Evolutionary conservation across 805 yeast genomes (phyloP), one percentile per base, ranked within the genome.

Genomic region (Ogataea zsoltii): DNA sequence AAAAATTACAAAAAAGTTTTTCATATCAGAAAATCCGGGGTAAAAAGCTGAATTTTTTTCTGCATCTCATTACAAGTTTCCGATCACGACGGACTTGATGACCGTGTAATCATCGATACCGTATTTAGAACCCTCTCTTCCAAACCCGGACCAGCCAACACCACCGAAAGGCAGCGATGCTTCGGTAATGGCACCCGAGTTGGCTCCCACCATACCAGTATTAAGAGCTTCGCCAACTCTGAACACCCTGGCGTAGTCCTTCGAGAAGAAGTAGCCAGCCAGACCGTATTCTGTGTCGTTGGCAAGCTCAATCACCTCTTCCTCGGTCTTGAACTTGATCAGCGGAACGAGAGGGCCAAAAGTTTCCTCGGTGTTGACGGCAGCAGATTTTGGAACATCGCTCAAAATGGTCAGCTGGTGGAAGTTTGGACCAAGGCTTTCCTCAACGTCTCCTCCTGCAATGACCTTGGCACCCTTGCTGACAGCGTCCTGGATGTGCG

Each of bases 311-410:
- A 86, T 40, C 4, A 79, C 91, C 60, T 84, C 87, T 36, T 80
- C 83, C 38, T 79, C 85, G n/a, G 80, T 63, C 33, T 65, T 61
- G 60, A 87, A 87, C 58, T 76, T 77, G 60, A 84, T 76, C 41
- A 88, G 65, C 1, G 89, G 87, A 15, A 87, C 87, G 14, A 87
- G 71, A 2, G 95, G 95, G 2, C 94, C 95, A 62, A 87, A 87
- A 2, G 91, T 85, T 63, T 87, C 95, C 55, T 85, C 90, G n/a
- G 63, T 53, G 54, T 76, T 71, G 28, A 86, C 77, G 33, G 62
- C 51, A 80, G 86, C 85, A 16, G 71, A 72, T 2, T 68, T 61
- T 39, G 81, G 77, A 38, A 80, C 85, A 48, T 79, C 76, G n/a
- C 77, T 71, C 41, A 87, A 61, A 12, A 87, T 72, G 0, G 95